phyloP scores from a whole-genome alignment of 495 filamentous ascomycete species.

The Diplogelasinospora grovesii region DNA sequence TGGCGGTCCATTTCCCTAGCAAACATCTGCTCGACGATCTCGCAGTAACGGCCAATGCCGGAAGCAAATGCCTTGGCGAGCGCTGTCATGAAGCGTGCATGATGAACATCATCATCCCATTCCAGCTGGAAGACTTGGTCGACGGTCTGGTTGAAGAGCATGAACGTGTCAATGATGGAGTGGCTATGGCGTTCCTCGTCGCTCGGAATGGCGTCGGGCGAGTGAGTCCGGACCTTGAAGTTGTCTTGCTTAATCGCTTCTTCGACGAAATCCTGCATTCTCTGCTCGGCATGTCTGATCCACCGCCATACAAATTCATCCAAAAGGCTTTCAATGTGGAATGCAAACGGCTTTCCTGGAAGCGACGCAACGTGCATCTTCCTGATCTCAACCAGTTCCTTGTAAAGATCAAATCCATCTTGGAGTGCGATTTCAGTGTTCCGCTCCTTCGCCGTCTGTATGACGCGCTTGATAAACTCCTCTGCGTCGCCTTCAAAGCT shows the following conservation, averaged over 20 bases:
- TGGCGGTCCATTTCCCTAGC: constrained; percentile 87
- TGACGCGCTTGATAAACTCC: constrained; percentile 72
- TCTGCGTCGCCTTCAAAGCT: constrained; percentile 82
- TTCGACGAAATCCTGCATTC: constrained; percentile 79
- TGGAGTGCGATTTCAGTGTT: constrained; percentile 75
- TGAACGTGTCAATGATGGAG: constrained; percentile 89
- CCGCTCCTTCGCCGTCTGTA: constrained; percentile 58
- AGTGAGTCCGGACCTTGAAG: constrained; percentile 62
- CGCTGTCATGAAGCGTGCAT: constrained; percentile 97
- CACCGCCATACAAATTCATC: constrained; percentile 94
- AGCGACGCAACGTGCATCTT: constrained; percentile 67
- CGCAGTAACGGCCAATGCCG: constrained; percentile 85
- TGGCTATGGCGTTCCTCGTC: constrained; percentile 89
- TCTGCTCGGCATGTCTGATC: constrained; percentile 73
- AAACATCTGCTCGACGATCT: constrained; percentile 81
- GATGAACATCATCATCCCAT: constrained; percentile 89
- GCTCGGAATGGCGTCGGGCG: constrained; percentile 51
- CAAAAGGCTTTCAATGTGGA: constrained; percentile 77
- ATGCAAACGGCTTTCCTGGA: constrained; percentile 62
- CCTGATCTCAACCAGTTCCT: constrained; percentile 74
- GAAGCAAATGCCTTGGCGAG: constrained; percentile 78
- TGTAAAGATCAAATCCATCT: constrained; percentile 92
- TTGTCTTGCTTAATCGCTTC: constrained; percentile 82
- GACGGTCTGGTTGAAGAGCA: constrained; percentile 82
- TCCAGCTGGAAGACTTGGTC: constrained; percentile 79